Evolutionary conservation across 352 stramenopile species (phyloP), one percentile per base, ranked within the genome.

Genomic region (Thalassiosira ordinaria): DNA sequence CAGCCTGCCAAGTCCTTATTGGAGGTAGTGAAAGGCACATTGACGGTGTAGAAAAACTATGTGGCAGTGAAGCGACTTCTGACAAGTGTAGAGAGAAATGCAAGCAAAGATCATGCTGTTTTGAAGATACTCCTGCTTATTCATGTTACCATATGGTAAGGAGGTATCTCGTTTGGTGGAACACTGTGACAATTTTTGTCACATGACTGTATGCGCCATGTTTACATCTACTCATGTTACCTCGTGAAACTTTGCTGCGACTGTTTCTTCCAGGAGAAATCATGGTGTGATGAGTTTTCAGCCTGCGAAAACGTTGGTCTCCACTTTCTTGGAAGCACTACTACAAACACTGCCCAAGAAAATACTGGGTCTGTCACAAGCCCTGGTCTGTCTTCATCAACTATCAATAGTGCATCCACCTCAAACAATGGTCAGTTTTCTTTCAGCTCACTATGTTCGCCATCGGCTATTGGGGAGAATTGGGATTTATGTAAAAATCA

Each of bases 141-240:
- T 72, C 63, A 46, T 72, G 63, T 27, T 72, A 72, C 35, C 14
- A 61, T 29, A 72, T 61, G 63, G 63, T 72, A 62, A 51, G 56
- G 14, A 31, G n/a, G n/a, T n/a, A n/a, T n/a, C n/a, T n/a, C n/a
- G n/a, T n/a, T n/a, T n/a, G n/a, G n/a, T n/a, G n/a, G n/a, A n/a
- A n/a, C n/a, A n/a, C n/a, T n/a, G n/a, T n/a, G n/a, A n/a, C n/a
- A n/a, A n/a, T n/a, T n/a, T n/a, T n/a, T n/a, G n/a, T n/a, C n/a
- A n/a, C n/a, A n/a, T n/a, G n/a, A n/a, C n/a, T n/a, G n/a, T n/a
- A n/a, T n/a, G n/a, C n/a, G n/a, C n/a, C n/a, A n/a, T n/a, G n/a
- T n/a, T n/a, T n/a, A n/a, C n/a, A n/a, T n/a, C n/a, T n/a, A n/a
- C n/a, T n/a, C n/a, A n/a, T n/a, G n/a, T n/a, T n/a, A n/a, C n/a